Percentiles rank a stretch among this genome's conserved stretches.
Conservation (phyloP, 345 rosid genomes). For the Ceriops zippeliana region DNA sequence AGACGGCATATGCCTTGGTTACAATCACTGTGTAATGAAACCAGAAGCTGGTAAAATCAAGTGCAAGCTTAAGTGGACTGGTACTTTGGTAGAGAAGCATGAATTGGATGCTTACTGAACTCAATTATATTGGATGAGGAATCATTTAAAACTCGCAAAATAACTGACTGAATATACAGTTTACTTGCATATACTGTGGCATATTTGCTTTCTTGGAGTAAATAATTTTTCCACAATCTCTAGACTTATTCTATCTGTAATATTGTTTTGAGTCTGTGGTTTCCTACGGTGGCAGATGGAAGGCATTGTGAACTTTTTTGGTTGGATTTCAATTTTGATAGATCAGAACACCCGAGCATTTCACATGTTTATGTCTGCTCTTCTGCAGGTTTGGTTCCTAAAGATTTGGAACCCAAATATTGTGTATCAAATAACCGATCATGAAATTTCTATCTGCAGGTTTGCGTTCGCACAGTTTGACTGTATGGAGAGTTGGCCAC, state of each 20-base stretch:
- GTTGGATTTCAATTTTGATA: conserved; percentile 70
- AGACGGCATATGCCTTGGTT: too few relatives aligned
- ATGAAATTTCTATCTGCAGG: conserved; percentile 35
- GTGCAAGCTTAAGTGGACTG: too few relatives aligned
- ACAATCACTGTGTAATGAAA: too few relatives aligned
- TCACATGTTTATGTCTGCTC: conserved; percentile 88
- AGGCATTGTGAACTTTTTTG: conserved; percentile 77
- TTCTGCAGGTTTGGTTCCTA: conserved; percentile 86
- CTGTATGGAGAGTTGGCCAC: conserved; percentile 83
- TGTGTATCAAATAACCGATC: background rate
- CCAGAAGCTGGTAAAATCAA: too few relatives aligned
- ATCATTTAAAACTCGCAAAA: too few relatives aligned
- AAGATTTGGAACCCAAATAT: background rate
- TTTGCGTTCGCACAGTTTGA: conserved; percentile 71
- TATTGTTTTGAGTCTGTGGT: background rate
- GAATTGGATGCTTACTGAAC: too few relatives aligned
- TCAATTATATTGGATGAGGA: too few relatives aligned
- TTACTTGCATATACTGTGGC: too few relatives aligned
- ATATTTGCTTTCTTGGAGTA: too few relatives aligned
- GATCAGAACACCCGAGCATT: conserved; percentile 90
- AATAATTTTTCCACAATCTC: background rate
- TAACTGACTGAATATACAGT: too few relatives aligned
- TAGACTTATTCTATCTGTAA: background rate
- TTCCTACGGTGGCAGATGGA: conserved; percentile 57
- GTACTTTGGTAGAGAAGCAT: too few relatives aligned